Evolutionary conservation across 2,329 filamentous ascomycete genomes (phyloP).

Genomic region (Allantophomopsis cytisporea): DNA sequence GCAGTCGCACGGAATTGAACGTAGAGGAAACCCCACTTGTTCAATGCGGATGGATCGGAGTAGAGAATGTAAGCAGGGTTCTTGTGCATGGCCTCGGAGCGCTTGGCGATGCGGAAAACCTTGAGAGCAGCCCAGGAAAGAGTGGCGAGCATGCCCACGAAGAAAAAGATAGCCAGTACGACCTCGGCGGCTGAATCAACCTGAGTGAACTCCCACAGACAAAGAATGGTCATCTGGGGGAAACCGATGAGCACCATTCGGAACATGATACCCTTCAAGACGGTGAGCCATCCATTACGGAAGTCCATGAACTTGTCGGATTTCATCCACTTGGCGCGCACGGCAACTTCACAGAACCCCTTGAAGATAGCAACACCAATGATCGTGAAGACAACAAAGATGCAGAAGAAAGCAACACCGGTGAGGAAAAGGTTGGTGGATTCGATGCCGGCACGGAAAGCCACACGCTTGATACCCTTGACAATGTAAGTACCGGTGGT

Average conservation of each 20-base stretch:
- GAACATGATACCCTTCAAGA: slow-evolving; percentile 89
- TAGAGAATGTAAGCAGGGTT: slow-evolving; percentile 96
- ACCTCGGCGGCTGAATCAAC: slow-evolving; percentile 77
- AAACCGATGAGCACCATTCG: slow-evolving; percentile 82
- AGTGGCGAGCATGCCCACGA: slow-evolving; percentile 65
- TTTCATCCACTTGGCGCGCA: slow-evolving; percentile 66
- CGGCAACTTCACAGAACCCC: slow-evolving; percentile 61
- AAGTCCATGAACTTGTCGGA: slow-evolving; percentile 83
- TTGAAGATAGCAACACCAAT: slow-evolving; percentile 69
- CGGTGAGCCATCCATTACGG: slow-evolving; percentile 84
- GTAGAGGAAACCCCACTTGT: slow-evolving; percentile 98
- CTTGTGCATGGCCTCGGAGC: slow-evolving; percentile 82
- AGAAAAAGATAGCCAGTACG: slow-evolving; percentile 78
- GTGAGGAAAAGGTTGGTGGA: slow-evolving; percentile 89
- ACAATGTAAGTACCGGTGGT: slow-evolving; percentile 47
- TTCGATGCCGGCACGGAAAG: slow-evolving; percentile 76
- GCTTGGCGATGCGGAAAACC: slow-evolving; percentile 77
- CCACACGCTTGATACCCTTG: slow-evolving; percentile 77
- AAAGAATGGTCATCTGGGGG: slow-evolving; percentile 80
- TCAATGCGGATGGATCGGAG: slow-evolving; percentile 83
- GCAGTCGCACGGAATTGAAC: slow-evolving; percentile 92
- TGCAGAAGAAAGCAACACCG: slow-evolving; percentile 74
- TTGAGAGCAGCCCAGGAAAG: slow-evolving; percentile 81
- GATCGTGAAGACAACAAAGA: slow-evolving; percentile 67
- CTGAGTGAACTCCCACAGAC: slow-evolving; percentile 84